Percentiles rank a stretch among this genome's conserved stretches.
phyloP scores from a whole-genome alignment of 2,329 filamentous ascomycete species.

The Calonectria crousiana region DNA sequence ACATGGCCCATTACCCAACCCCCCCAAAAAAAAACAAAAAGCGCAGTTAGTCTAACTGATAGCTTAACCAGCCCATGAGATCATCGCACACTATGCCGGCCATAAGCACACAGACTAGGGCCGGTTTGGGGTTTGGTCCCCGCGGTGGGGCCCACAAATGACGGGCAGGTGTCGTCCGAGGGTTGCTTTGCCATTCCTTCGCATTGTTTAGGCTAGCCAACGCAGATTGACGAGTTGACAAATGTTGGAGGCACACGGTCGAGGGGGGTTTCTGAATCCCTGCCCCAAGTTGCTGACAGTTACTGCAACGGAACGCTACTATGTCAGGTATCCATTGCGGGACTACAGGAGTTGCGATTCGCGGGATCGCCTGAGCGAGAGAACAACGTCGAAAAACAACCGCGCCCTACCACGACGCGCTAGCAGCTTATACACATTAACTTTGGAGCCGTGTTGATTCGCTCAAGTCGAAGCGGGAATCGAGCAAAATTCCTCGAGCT shows the following conservation, averaged over 20 bases:
- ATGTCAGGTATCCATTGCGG: slow-evolving; percentile 13
- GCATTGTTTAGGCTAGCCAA: not conserved
- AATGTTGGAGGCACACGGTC: not conserved
- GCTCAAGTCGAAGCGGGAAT: not conserved
- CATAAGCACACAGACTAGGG: slow-evolving; percentile 12
- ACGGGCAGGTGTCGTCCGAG: slow-evolving; percentile 14
- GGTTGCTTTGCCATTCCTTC: slow-evolving; percentile 1
- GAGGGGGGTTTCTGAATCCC: slow-evolving; percentile 4
- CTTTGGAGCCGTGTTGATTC: not conserved
- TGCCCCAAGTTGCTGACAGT: slow-evolving; percentile 4
- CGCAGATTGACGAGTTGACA: not conserved
- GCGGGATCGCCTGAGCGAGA: not conserved
- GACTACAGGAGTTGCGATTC: not conserved
- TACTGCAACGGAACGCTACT: slow-evolving; percentile 9
- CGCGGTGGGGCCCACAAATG: slow-evolving; percentile 15
- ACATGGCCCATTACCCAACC: slow-evolving; percentile 1
- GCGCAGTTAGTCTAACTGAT: not conserved
- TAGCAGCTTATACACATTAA: not conserved
- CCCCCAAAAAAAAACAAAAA: not conserved
- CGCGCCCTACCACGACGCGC: not conserved
- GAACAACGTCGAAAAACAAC: not conserved
- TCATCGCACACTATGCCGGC: slow-evolving; percentile 12
- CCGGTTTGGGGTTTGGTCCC: not conserved
- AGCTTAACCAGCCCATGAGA: slow-evolving; percentile 17
- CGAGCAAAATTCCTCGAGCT: not conserved